These are phyloP conservation scores for Pleurotus platypus DNA, from an alignment of 768 basidiomycete species.

Conservation along the genomic window DNA sequence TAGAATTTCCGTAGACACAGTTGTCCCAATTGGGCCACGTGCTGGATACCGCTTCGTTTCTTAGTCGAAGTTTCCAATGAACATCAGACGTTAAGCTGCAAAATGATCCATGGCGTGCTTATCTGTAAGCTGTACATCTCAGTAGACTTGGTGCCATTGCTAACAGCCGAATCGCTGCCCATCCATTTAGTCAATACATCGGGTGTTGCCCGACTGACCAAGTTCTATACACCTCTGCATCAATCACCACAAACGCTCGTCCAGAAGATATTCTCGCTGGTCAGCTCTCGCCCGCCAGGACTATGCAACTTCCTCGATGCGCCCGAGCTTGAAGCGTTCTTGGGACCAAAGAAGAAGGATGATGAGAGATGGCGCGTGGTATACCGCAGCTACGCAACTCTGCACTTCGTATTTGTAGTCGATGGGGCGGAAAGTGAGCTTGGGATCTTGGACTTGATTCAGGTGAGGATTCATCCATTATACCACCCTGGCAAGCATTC, in stretches of 20 bases:
- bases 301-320: slow-evolving; percentile 98
- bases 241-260: slow-evolving; percentile 67
- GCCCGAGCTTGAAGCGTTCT: slow-evolving; percentile 75
- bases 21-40: too few relatives aligned
- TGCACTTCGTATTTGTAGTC: slow-evolving; percentile 97
- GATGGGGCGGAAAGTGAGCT: slow-evolving; percentile 96
- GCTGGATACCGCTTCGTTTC: too few relatives aligned
- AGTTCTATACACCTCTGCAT: slow-evolving; percentile 84
- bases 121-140: slow-evolving; percentile 56
- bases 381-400: slow-evolving; percentile 92
- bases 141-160: slow-evolving; percentile 12
- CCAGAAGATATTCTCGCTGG: slow-evolving; percentile 86
- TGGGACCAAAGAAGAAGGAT: slow-evolving; percentile 50
- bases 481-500: background rate
- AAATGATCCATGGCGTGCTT: slow-evolving; percentile 83
- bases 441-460: slow-evolving; percentile 93
- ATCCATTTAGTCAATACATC: slow-evolving; percentile 79
- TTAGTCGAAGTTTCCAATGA: too few relatives aligned
- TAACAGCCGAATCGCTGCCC: slow-evolving; percentile 5
- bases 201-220: slow-evolving; percentile 79
- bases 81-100: background rate
- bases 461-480: slow-evolving; percentile 48
- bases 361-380: slow-evolving; percentile 81
- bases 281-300: slow-evolving; percentile 74
- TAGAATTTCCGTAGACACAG: too few relatives aligned